Evolutionary conservation across 805 yeast genomes (phyloP).

Genomic region (Barnettozyma californica): DNA sequence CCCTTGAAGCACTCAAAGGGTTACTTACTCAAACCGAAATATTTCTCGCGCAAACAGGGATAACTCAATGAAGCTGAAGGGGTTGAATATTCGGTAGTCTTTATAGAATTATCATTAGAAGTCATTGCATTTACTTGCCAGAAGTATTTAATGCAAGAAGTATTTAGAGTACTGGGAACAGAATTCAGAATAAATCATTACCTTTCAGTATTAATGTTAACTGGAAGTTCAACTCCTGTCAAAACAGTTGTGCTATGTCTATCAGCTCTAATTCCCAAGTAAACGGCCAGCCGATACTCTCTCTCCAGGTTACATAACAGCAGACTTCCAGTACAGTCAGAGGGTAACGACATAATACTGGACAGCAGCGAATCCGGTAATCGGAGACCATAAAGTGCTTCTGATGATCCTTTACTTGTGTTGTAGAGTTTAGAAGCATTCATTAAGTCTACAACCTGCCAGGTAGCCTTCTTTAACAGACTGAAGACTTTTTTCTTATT

Average conservation of each 20-base stretch:
- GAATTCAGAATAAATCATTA: no score
- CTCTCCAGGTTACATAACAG: slow-evolving; percentile 2
- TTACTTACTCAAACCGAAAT: no score
- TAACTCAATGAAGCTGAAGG: no score
- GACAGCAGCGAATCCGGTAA: neutral
- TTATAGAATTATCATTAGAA: no score
- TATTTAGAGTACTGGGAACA: no score
- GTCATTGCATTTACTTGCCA: no score
- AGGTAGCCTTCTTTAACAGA: neutral
- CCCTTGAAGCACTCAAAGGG: no score
- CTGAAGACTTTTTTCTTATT: neutral
- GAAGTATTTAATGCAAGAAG: no score
- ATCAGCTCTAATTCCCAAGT: neutral
- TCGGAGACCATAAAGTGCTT: neutral
- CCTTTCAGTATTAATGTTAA: neutral
- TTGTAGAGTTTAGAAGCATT: neutral
- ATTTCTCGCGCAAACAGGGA: no score
- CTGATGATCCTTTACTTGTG: neutral
- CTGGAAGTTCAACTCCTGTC: neutral
- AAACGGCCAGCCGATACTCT: neutral
- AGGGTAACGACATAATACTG: neutral
- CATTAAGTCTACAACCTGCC: neutral
- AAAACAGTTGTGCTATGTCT: neutral
- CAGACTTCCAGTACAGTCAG: neutral
- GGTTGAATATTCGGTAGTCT: no score